A percentile compares a stretch with the other conserved stretches of the same genome.
These are phyloP conservation scores for Rasamsonia emersonii DNA, from an alignment of 2,329 filamentous ascomycete species.

Conservation along the genomic window DNA sequence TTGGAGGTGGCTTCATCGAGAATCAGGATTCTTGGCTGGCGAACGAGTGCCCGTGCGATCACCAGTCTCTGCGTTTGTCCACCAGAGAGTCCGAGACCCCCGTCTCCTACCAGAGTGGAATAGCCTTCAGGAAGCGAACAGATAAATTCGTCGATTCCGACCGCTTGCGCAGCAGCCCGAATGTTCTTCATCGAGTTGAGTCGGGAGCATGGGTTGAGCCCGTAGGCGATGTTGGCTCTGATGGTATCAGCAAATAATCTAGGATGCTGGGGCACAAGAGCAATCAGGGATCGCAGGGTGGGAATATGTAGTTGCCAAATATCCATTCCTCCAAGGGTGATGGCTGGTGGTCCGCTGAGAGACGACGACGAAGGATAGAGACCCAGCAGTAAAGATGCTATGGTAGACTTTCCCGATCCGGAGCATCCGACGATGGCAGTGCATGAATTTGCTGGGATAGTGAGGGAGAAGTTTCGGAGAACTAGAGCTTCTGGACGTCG, in stretches of 20 bases:
- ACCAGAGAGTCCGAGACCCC: slow-evolving; percentile 63
- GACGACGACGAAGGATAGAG: slow-evolving; percentile 48
- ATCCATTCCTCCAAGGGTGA: slow-evolving; percentile 46
- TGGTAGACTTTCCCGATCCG: slow-evolving; percentile 84
- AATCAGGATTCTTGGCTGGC: slow-evolving; percentile 63
- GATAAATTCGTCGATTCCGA: slow-evolving; percentile 67
- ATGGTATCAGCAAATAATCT: slow-evolving; percentile 47
- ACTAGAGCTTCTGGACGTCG: slow-evolving; percentile 44
- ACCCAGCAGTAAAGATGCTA: slow-evolving; percentile 64
- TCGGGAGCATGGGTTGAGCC: slow-evolving; percentile 49
- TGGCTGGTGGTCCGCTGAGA: slow-evolving; percentile 27
- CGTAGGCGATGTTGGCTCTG: slow-evolving; percentile 61
- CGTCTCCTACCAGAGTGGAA: slow-evolving; percentile 66
- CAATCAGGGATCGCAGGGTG: slow-evolving; percentile 52
- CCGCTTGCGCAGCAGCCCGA: slow-evolving; percentile 47
- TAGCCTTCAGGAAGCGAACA: slow-evolving; percentile 61
- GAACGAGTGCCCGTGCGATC: slow-evolving; percentile 69
- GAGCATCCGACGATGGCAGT: slow-evolving; percentile 76
- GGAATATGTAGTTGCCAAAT: slow-evolving; percentile 52
- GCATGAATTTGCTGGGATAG: slow-evolving; percentile 54
- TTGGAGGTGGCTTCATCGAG: slow-evolving; percentile 82
- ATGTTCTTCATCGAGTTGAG: slow-evolving; percentile 41
- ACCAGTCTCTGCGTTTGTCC: slow-evolving; percentile 76
- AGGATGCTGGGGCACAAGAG: slow-evolving; percentile 54
- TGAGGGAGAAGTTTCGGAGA: slow-evolving; percentile 58